These are phyloP conservation scores for Geosmithia putterillii DNA, from an alignment of 2,329 filamentous ascomycete species.

Conservation along the genomic window DNA sequence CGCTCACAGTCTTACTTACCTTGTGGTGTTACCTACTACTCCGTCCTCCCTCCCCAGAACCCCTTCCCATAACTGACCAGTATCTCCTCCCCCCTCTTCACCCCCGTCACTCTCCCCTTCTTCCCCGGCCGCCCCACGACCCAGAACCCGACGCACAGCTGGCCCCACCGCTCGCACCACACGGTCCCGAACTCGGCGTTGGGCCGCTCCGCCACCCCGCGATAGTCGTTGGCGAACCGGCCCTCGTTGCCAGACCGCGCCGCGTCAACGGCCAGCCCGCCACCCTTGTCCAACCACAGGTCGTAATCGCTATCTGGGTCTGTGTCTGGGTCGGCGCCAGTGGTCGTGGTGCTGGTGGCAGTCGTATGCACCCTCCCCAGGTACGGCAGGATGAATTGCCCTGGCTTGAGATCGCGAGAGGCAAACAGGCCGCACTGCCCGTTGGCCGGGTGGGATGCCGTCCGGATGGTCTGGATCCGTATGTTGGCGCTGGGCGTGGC, in stretches of 20 bases:
- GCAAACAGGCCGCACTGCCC: conserved; percentile 51
- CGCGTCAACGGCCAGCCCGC: conserved; percentile 48
- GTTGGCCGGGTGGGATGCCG: conserved; percentile 40
- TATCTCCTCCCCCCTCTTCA: conserved; percentile 50
- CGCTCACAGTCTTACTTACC: too few relatives aligned
- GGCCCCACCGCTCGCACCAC: conserved; percentile 38
- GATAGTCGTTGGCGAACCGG: conserved; percentile 55
- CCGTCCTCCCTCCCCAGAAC: conserved; percentile 42
- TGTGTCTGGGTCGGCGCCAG: conserved; percentile 10
- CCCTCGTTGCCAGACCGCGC: conserved; percentile 47
- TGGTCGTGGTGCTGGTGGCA: too few relatives aligned
- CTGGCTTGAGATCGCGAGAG: conserved; percentile 35
- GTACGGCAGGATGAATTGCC: conserved; percentile 48
- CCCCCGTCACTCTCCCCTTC: conserved; percentile 20
- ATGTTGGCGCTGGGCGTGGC: conserved; percentile 37
- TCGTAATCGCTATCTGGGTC: conserved; percentile 41
- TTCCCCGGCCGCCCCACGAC: conserved; percentile 24
- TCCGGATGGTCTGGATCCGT: conserved; percentile 38
- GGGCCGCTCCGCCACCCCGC: conserved; percentile 38
- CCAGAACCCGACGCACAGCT: conserved; percentile 46
- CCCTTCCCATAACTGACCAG: conserved; percentile 57
- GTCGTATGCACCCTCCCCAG: conserved; percentile 42
- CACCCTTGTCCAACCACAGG: conserved; percentile 47
- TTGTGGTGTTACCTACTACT: too few relatives aligned
- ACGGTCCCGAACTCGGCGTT: conserved; percentile 48